Percentiles rank a stretch among this genome's conserved stretches.
Evolutionary conservation across 495 filamentous ascomycete species (phyloP).

Genomic region (Penicillium desertorum): DNA sequence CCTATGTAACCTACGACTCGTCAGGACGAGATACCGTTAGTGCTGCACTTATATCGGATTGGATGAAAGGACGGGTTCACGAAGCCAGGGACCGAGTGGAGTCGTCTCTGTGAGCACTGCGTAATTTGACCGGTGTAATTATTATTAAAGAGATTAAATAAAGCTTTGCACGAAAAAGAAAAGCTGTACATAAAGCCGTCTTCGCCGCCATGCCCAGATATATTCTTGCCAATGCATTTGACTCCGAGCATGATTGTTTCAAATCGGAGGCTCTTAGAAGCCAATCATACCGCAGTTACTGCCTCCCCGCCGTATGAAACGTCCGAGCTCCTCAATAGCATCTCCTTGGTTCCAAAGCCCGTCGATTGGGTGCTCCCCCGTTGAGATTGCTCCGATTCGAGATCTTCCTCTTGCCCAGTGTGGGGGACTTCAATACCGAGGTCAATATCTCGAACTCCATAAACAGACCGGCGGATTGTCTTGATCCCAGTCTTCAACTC

Average conservation of each 20-base stretch:
- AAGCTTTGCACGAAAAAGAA: background rate
- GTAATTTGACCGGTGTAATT: background rate
- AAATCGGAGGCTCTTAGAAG: background rate
- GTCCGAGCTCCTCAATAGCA: background rate
- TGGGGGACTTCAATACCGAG: background rate
- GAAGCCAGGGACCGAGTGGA: no score
- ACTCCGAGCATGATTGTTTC: background rate
- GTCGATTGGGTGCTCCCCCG: background rate
- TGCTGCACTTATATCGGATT: no score
- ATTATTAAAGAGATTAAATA: background rate
- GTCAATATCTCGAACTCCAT: conserved; percentile 1
- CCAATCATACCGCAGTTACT: background rate
- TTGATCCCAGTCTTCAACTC: conserved; percentile 17
- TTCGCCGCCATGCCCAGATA: background rate
- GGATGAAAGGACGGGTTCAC: no score
- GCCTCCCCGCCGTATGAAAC: background rate
- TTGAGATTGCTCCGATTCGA: background rate
- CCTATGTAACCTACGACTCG: no score
- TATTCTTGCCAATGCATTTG: background rate
- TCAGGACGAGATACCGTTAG: no score
- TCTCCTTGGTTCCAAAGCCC: background rate
- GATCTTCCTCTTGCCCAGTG: background rate
- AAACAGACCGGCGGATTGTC: conserved; percentile 14
- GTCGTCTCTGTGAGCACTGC: no score
- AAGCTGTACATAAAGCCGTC: background rate